phyloP scores from a whole-genome alignment of 257 asterid genomes.

The Ilex asprella region DNA sequence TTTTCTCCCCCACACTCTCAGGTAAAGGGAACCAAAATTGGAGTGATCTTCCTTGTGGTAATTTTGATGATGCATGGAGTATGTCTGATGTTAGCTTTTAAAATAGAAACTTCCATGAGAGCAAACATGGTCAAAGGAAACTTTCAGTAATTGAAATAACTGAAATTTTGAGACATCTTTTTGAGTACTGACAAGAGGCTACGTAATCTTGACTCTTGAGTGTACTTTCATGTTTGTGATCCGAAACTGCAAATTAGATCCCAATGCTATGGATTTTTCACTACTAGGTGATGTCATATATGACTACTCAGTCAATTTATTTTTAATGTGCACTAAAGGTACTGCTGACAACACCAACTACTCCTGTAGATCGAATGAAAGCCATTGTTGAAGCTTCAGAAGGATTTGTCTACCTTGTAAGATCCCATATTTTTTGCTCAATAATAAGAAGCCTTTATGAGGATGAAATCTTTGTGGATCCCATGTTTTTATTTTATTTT shows the following conservation, averaged over 20 bases:
- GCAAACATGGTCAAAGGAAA: no score
- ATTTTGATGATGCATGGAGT: no score
- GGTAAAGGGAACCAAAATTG: no score
- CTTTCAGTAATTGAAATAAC: no score
- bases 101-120: no score
- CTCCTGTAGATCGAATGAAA: conserved; percentile 69
- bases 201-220: not conserved
- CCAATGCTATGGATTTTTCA: not conserved
- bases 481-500: not conserved
- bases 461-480: conserved; percentile 9
- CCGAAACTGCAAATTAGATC: not conserved
- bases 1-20: no score
- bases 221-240: not conserved
- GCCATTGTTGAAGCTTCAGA: conserved; percentile 74
- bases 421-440: conserved; percentile 16
- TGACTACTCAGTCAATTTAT: conserved; percentile 2
- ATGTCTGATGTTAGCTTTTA: no score
- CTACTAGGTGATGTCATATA: not conserved
- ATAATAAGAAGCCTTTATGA: not conserved
- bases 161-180: not conserved
- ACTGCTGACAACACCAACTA: conserved; percentile 83
- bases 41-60: no score
- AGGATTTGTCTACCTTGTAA: conserved; percentile 88
- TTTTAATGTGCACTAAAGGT: conserved; percentile 39
- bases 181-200: not conserved